phyloP scores from a whole-genome alignment of 1,284 basidiomycete species.

The Peniophora sp. region DNA sequence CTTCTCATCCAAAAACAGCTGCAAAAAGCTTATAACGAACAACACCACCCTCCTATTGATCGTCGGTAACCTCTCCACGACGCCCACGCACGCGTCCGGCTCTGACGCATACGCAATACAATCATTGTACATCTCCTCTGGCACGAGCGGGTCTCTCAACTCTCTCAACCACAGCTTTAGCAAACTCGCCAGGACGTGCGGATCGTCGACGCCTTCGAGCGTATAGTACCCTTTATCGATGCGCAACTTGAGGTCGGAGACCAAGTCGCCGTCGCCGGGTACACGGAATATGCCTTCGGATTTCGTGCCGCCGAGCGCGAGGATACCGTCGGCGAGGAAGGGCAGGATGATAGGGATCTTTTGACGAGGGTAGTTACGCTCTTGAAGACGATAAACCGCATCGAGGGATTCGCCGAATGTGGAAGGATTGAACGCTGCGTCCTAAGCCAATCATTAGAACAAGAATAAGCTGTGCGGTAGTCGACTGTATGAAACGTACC shows the following conservation, averaged over 20 bases:
- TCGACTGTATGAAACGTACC: constrained; percentile 38
- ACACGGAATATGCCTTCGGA: constrained; percentile 88
- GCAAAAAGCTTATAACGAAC: constrained; percentile 84
- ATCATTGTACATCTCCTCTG: constrained; percentile 82
- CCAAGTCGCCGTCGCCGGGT: constrained; percentile 79
- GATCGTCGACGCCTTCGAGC: constrained; percentile 80
- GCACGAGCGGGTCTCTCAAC: constrained; percentile 81
- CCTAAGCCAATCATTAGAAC: constrained; percentile 33
- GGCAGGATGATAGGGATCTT: constrained; percentile 87
- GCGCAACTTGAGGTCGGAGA: constrained; percentile 78
- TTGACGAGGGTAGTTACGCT: constrained; percentile 74
- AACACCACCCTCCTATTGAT: constrained; percentile 79
- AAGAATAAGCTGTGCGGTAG: too few relatives aligned
- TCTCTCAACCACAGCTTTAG: constrained; percentile 92
- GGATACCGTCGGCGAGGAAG: constrained; percentile 85
- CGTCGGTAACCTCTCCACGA: constrained; percentile 72
- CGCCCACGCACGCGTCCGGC: constrained; percentile 60
- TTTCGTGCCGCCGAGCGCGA: constrained; percentile 78
- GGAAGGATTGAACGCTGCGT: constrained; percentile 89
- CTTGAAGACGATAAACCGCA: constrained; percentile 76
- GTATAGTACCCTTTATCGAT: constrained; percentile 90
- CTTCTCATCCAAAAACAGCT: constrained; percentile 76
- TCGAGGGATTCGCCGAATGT: constrained; percentile 88
- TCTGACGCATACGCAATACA: constrained; percentile 67
- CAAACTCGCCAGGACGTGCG: constrained; percentile 79